Base-by-base conservation (phyloP, 148 eudicot species). In the Rhododendron vialii region DNA sequence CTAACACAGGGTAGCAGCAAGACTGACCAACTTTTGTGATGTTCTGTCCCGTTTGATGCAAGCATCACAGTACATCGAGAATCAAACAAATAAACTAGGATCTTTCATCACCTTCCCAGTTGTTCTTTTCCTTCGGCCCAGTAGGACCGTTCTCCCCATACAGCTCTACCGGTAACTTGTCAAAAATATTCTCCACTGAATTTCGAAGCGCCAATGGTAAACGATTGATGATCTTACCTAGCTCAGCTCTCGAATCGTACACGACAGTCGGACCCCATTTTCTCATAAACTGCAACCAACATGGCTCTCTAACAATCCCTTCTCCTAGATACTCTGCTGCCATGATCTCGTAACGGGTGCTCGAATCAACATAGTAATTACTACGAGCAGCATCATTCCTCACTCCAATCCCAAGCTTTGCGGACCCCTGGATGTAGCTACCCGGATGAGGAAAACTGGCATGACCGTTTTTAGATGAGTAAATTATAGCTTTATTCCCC, bases 121-220 rank as follows among this genome's bases (percentile, higher is more conserved):
- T 95, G 88, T 94, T 92, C 93, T 97, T 97, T 93, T 97, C 98
- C 91, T 97, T 97, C 0, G 99, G 99, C 59, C 99, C 99, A 26
- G 95, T 94, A 36, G 98, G 98, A 14, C 99, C 99, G 83, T 91
- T 95, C 90, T 97, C 93, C 22, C 89, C 91, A 81, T 86, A 93
- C 80, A 97, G 86, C 84, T 95, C 98, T 81, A 89, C 82, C 0
- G 98, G 98, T 15, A 97, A 63, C 88, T 94, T 94, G 80, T 84
- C 81, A 67, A 92, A 90, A 55, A 92, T 82, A 88, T 57, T 89
- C 43, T 86, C 65, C 57, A 90, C 80, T 14, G 95, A 87, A 88
- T 59, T 79, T 24, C 92, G 89, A 18, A 94, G 8, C 83, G 81
- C 41, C 7, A 48, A 12, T 2, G 99, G 99, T 84, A 97, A 88